These are phyloP conservation scores for Coniochaeta pulveracea DNA, from an alignment of 2,329 filamentous ascomycete species.

Conservation along the genomic window DNA sequence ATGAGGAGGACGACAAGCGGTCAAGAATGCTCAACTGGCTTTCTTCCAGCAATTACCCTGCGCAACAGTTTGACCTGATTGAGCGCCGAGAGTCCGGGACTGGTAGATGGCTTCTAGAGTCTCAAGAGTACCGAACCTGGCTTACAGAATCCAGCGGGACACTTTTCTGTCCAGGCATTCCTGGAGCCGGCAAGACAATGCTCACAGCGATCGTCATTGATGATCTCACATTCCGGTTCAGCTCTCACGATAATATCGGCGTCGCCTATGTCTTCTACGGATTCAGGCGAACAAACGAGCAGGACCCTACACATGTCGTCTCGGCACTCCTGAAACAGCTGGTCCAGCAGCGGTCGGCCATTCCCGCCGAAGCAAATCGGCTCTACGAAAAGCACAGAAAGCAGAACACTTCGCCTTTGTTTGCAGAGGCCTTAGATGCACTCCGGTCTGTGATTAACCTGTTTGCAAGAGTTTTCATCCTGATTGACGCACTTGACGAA, in stretches of 20 bases:
- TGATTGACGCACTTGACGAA: constrained; percentile 19
- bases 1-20: neutral
- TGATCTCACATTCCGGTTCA: constrained; percentile 18
- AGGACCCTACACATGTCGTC: constrained; percentile 20
- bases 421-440: constrained; percentile 11
- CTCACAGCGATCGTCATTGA: constrained; percentile 28
- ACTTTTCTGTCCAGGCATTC: constrained; percentile 34
- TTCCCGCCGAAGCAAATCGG: constrained; percentile 11
- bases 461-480: constrained; percentile 14
- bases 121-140: constrained; percentile 22
- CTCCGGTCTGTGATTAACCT: constrained; percentile 9
- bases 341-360: constrained; percentile 7
- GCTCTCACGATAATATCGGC: constrained; percentile 14
- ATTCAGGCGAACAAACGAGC: constrained; percentile 24
- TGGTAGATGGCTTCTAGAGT: constrained; percentile 32
- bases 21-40: constrained; percentile 4
- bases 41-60: constrained; percentile 16
- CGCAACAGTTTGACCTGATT: constrained; percentile 27
- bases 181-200: constrained; percentile 37
- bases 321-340: constrained; percentile 26
- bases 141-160: constrained; percentile 13
- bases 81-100: constrained; percentile 24
- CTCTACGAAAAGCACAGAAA: neutral
- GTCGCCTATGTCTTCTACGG: constrained; percentile 37
- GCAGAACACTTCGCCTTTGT: neutral